Evolutionary conservation across 208 protist species (phyloP), one percentile per base, ranked within the genome.

Genomic region (Acanthamoeba sp.): DNA sequence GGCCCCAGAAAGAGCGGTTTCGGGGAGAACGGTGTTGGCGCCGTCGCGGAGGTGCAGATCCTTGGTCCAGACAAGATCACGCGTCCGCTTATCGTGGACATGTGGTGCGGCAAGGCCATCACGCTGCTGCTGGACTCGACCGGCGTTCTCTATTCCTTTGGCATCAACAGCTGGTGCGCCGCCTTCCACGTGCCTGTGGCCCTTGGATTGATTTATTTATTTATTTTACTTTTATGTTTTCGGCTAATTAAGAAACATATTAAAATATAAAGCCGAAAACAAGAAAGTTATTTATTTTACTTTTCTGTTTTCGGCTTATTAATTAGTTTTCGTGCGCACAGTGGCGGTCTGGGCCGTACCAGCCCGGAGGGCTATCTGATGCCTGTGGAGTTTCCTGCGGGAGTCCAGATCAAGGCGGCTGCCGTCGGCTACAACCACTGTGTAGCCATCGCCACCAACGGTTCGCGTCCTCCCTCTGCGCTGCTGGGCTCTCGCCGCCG

Each of bases 121-220:
- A 73, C 64, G 64, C 34, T 73, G 34, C 32, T 73, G 7, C 64
- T 73, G 14, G 64, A 73, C 64, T 7, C 5, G 14, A 7, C 34
- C 9, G 64, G 64, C 34, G 34, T 42, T 24, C 64, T 73, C 64
- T 73, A 73, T 38, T 73, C 64, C 64, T 73, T 73, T 20, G 64
- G 64, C 32, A 24, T 73, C 1, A 20, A 32, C 9, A 24, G 3
- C 64, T 18, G 3, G 64, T 40, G 38, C 29, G 29, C 14, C n/a
- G n/a, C 1, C n/a, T 4, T 62, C 55, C 55, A 62, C 32, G 10
- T 5, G n/a, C 64, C 1, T 40, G 14, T 38, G 1, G 27, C 14
- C 18, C 59, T 34, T 48, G 3, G 3, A 14, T 10, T 48, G 3
- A 48, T 48, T 48, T 10, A 14, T 48, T 14, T 48, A 14, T 10